phyloP scores from a whole-genome alignment of 176 grass and related monocot species.

The Lolium perenne region DNA sequence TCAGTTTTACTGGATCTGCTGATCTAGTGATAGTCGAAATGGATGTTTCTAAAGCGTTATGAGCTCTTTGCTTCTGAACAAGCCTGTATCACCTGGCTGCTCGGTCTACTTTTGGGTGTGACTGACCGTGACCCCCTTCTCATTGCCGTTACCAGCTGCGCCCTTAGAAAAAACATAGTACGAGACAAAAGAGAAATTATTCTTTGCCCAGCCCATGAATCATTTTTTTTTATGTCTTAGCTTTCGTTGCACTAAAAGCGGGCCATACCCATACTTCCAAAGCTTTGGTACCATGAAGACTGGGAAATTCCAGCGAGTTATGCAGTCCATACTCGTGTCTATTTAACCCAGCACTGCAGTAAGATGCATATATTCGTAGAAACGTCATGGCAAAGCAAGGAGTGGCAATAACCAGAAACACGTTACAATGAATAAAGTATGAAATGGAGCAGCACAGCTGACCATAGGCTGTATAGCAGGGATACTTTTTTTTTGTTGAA shows the following conservation, averaged over 20 bases:
- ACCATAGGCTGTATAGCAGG: neutral
- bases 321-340: neutral
- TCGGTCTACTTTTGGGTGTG: neutral
- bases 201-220: no score
- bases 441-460: neutral
- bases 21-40: neutral
- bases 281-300: neutral
- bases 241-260: no score
- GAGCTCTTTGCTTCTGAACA: neutral
- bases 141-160: neutral
- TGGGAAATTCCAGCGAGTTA: neutral
- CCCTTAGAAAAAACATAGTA: neutral
- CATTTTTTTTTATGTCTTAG: no score
- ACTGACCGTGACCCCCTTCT: no score
- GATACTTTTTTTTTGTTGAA: no score
- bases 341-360: neutral
- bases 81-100: neutral
- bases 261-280: neutral
- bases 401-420: conserved; percentile 10
- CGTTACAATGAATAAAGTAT: neutral
- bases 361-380: neutral
- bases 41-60: neutral
- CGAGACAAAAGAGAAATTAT: no score
- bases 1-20: conserved; percentile 28
- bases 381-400: no score